Percentiles rank a stretch among this genome's conserved stretches.
Evolutionary conservation across 2,329 filamentous ascomycete genomes (phyloP).

Genomic region (Pestalotiopsis sp.): DNA sequence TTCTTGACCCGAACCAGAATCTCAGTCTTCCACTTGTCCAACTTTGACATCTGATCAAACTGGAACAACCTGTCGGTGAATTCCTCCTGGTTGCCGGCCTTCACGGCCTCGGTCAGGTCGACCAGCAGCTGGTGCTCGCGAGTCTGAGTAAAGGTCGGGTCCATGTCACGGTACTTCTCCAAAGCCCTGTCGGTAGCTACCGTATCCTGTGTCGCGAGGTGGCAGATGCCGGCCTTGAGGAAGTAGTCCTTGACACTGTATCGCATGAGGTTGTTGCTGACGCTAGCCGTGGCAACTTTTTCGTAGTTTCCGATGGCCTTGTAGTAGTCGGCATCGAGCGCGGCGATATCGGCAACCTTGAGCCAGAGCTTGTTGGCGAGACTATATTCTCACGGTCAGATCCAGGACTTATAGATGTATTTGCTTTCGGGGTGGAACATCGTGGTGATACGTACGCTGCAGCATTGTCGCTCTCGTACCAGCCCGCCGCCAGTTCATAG

Average conservation of each 20-base stretch:
- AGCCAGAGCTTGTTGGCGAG: conserved; percentile 92
- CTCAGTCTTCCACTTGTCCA: conserved; percentile 97
- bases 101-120: conserved; percentile 75
- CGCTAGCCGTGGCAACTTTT: conserved; percentile 74
- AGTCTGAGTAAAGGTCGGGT: conserved; percentile 75
- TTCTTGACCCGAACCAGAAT: conserved; percentile 83
- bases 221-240: conserved; percentile 90
- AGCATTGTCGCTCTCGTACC: conserved; percentile 88
- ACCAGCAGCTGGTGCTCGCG: conserved; percentile 80
- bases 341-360: conserved; percentile 87
- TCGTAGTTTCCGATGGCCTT: conserved; percentile 83
- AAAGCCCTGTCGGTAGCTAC: conserved; percentile 80
- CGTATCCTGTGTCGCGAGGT: conserved; percentile 73
- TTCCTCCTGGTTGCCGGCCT: conserved; percentile 76
- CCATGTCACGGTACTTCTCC: conserved; percentile 79
- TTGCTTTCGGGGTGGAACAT: not conserved
- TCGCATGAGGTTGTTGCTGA: conserved; percentile 90
- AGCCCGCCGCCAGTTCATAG: conserved; percentile 83
- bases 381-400: not conserved
- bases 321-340: conserved; percentile 81
- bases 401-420: not conserved
- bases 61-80: conserved; percentile 88
- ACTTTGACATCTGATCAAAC: conserved; percentile 88
- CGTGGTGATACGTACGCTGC: conserved; percentile 48
- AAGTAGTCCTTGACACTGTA: conserved; percentile 96